These are phyloP conservation scores for Zea mays DNA, from an alignment of 176 grass and related monocot genomes.

Conservation along the genomic window Zm-B73-REFERENCE-NAM-5.0 NC_050097.1:241215001-241215500, in stretches of 20 bases:
- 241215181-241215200: constrained; percentile 92
- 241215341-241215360: constrained; percentile 71
- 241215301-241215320: constrained; percentile 78
- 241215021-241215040: constrained; percentile 92
- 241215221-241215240: constrained; percentile 81
- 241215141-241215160: constrained; percentile 83
- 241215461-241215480: constrained; percentile 94
- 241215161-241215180: constrained; percentile 77
- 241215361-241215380: constrained; percentile 63
- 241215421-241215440: constrained; percentile 96
- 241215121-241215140: constrained; percentile 87
- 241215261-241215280: constrained; percentile 54
- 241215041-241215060: constrained; percentile 85
- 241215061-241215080: constrained; percentile 77
- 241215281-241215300: constrained; percentile 54
- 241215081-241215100: constrained; percentile 93
- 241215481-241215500: constrained; percentile 97
- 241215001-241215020: constrained; percentile 92
- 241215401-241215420: constrained; percentile 87
- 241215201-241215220: constrained; percentile 83
- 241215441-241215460: constrained; percentile 67
- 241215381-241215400: constrained; percentile 48
- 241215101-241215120: constrained; percentile 63
- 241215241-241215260: constrained; percentile 71
- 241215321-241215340: constrained; percentile 69